Percentiles rank a stretch among this genome's conserved stretches.
phyloP scores from a whole-genome alignment of 108 stramenopile genomes.

The Discostella pseudostelligera region DNA sequence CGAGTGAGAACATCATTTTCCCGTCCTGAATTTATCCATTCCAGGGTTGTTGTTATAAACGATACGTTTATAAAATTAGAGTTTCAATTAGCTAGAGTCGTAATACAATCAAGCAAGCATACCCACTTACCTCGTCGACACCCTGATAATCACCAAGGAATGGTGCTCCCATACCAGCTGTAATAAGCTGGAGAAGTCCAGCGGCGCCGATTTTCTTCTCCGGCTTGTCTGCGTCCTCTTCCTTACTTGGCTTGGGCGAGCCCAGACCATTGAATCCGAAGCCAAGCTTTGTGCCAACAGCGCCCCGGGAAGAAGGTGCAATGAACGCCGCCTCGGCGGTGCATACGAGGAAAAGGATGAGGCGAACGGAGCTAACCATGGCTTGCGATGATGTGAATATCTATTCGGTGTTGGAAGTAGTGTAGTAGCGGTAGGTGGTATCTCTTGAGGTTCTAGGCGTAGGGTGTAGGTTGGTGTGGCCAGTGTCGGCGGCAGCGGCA shows the following conservation, averaged over 20 bases:
- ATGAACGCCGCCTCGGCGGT: slow-evolving; percentile 19
- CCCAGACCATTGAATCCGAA: slow-evolving; percentile 33
- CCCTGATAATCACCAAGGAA: slow-evolving; percentile 84
- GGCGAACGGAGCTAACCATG: slow-evolving; percentile 17
- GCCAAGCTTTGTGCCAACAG: slow-evolving; percentile 19
- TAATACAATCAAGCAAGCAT: too few relatives aligned
- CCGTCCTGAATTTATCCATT: slow-evolving; percentile 46
- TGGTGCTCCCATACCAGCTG: slow-evolving; percentile 79
- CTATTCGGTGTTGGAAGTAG: too few relatives aligned
- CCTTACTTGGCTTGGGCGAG: slow-evolving; percentile 10
- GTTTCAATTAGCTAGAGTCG: too few relatives aligned
- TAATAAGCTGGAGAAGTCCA: slow-evolving; percentile 73
- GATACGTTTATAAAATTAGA: neutral
- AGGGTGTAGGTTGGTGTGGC: too few relatives aligned
- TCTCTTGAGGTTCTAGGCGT: too few relatives aligned
- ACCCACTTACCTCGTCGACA: slow-evolving; percentile 53
- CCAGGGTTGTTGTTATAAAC: neutral
- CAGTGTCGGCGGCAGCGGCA: too few relatives aligned
- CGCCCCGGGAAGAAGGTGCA: slow-evolving; percentile 9
- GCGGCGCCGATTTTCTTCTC: slow-evolving; percentile 63
- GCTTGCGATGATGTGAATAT: slow-evolving; percentile 1
- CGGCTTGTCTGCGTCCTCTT: slow-evolving; percentile 23
- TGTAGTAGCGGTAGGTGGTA: too few relatives aligned
- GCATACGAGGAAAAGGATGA: neutral
- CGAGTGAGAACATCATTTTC: slow-evolving; percentile 82